A percentile compares a stretch with the other conserved stretches of the same genome.
Evolutionary conservation across 1,284 basidiomycete species (phyloP).

Genomic region (Malassezia slooffiae): DNA sequence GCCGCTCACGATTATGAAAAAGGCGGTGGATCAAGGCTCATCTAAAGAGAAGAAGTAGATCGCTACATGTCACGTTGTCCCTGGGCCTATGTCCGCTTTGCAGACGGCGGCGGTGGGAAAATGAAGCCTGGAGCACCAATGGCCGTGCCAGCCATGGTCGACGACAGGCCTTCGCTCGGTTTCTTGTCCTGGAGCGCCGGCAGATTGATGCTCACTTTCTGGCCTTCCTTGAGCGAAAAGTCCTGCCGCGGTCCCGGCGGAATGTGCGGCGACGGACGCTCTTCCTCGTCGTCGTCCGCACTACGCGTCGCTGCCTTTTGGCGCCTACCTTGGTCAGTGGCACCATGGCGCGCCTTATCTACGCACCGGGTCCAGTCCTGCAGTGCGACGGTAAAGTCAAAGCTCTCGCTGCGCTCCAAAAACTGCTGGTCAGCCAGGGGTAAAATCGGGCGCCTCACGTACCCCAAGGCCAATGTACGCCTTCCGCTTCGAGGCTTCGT

Average conservation of each 20-base stretch:
- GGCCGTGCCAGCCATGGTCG: too few species aligned
- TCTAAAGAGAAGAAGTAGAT: background rate
- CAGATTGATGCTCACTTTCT: slow-evolving; percentile 61
- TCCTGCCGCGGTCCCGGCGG: slow-evolving; percentile 70
- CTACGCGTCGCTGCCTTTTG: slow-evolving; percentile 24
- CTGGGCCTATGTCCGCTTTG: background rate
- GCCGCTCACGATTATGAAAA: slow-evolving; percentile 14
- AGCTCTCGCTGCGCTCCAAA: slow-evolving; percentile 36
- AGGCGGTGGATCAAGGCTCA: too few species aligned
- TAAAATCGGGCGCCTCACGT: slow-evolving; percentile 18
- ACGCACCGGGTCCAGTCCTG: slow-evolving; percentile 85
- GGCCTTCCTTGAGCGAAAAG: slow-evolving; percentile 87
- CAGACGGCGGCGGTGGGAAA: slow-evolving; percentile 12
- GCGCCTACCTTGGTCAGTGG: slow-evolving; percentile 18
- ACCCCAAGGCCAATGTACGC: slow-evolving; percentile 45
- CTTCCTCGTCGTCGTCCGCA: slow-evolving; percentile 4
- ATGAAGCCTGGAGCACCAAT: too few species aligned
- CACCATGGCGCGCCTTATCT: background rate
- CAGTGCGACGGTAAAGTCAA: slow-evolving; percentile 54
- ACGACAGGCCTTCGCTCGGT: background rate
- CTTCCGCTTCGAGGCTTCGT: slow-evolving; percentile 26
- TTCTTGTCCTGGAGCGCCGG: slow-evolving; percentile 15
- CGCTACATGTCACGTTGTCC: background rate
- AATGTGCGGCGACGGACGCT: slow-evolving; percentile 38
- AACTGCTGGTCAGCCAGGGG: slow-evolving; percentile 20